Evolutionary conservation across 108 stramenopile genomes (phyloP).

Genomic region (Fragilariopsis cylindrus): DNA sequence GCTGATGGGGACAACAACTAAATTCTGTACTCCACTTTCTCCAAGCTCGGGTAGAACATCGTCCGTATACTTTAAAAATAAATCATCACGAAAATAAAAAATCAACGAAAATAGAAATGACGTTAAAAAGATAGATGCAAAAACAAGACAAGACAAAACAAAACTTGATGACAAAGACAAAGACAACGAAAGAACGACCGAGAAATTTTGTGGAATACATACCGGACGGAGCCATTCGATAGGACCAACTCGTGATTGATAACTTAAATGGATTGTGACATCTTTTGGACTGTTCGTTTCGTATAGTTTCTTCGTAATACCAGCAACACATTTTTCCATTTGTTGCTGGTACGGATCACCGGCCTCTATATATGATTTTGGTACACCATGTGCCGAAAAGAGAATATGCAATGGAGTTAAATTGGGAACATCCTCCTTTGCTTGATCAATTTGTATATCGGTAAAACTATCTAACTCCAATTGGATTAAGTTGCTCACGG

Average conservation of each 20-base stretch:
- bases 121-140: background rate
- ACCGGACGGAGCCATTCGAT: slow-evolving; percentile 97
- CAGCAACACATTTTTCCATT: slow-evolving; percentile 82
- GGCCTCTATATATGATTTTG: slow-evolving; percentile 92
- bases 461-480: slow-evolving; percentile 86
- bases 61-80: slow-evolving; percentile 78
- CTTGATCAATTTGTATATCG: slow-evolving; percentile 65
- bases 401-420: slow-evolving; percentile 74
- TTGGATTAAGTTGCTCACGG: slow-evolving; percentile 83
- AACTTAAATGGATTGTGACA: slow-evolving; percentile 83
- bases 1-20: slow-evolving; percentile 97
- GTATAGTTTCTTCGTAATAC: slow-evolving; percentile 59
- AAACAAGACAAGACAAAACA: background rate
- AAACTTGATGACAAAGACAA: background rate
- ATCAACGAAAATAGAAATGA: background rate
- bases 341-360: slow-evolving; percentile 97
- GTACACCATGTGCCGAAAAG: slow-evolving; percentile 98
- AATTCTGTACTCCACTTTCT: slow-evolving; percentile 83
- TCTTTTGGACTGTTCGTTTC: slow-evolving; percentile 32
- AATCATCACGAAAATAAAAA: too few species aligned
- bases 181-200: background rate
- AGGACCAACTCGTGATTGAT: slow-evolving; percentile 96
- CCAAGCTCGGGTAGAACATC: slow-evolving; percentile 92
- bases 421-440: slow-evolving; percentile 50
- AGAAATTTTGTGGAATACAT: background rate